Evolutionary conservation across 2,329 filamentous ascomycete species (phyloP).

Genomic region (Dactylonectria estremocensis): DNA sequence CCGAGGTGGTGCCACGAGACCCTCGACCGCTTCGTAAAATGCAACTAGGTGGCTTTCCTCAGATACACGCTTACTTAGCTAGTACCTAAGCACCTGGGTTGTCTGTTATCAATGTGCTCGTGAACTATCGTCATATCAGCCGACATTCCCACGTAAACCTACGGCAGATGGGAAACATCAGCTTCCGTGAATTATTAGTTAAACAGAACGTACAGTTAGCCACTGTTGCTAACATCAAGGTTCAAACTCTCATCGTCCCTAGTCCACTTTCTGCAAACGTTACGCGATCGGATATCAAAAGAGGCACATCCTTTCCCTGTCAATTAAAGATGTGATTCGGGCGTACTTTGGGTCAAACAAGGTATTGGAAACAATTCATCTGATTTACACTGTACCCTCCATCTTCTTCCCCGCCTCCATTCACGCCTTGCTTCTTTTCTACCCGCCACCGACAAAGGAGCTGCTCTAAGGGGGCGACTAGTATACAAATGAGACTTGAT

Average conservation of each 20-base stretch:
- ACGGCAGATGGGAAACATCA: not conserved
- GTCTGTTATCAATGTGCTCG: not conserved
- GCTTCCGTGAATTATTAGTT: not conserved
- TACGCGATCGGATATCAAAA: not conserved
- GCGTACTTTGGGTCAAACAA: conserved; percentile 44
- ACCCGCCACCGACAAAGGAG: conserved; percentile 62
- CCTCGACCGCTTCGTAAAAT: not conserved
- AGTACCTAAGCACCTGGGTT: not conserved
- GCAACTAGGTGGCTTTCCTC: not conserved
- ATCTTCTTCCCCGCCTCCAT: conserved; percentile 50
- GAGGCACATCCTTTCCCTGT: too few relatives aligned
- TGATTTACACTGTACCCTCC: conserved; percentile 67
- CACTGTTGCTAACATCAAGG: not conserved
- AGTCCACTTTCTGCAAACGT: not conserved
- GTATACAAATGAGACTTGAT: conserved; percentile 58
- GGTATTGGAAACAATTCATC: conserved; percentile 62
- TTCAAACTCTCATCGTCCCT: not conserved
- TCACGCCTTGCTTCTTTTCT: conserved; percentile 53
- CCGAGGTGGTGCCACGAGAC: conserved; percentile 8
- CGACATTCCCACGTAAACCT: not conserved
- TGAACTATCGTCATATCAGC: not conserved
- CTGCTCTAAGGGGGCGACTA: conserved; percentile 61
- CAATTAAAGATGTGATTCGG: conserved; percentile 12
- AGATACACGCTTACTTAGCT: not conserved
- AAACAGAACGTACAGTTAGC: not conserved